Conservation (phyloP, 1,284 basidiomycete genomes). For the Cerioporus squamosus region DNA sequence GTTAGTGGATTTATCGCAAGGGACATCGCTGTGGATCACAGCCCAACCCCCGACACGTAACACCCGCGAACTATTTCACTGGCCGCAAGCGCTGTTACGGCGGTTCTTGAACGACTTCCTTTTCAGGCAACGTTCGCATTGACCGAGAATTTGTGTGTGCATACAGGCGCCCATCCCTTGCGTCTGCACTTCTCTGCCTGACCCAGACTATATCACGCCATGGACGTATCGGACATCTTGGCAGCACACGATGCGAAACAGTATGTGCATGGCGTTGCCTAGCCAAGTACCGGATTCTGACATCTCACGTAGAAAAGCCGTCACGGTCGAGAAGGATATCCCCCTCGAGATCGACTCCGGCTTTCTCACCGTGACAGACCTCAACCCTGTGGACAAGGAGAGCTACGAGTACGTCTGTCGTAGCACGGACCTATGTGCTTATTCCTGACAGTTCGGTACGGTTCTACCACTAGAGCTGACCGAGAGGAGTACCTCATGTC, state of each 20-base stretch:
- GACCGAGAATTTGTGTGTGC: too few relatives aligned
- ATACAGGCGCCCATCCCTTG: too few relatives aligned
- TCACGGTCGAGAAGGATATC: constrained; percentile 77
- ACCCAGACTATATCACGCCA: constrained; percentile 29
- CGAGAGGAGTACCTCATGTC: constrained; percentile 82
- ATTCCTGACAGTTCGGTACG: neutral
- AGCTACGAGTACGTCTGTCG: constrained; percentile 66
- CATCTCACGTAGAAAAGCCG: constrained; percentile 55
- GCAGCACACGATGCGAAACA: constrained; percentile 70
- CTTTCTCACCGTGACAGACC: constrained; percentile 86
- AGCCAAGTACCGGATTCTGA: neutral
- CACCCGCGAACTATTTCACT: too few relatives aligned
- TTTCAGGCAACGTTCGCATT: too few relatives aligned
- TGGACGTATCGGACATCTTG: constrained; percentile 84
- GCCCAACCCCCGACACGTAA: too few relatives aligned
- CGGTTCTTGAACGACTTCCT: too few relatives aligned
- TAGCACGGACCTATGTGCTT: neutral
- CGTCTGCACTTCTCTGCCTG: too few relatives aligned
- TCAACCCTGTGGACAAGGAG: constrained; percentile 82
- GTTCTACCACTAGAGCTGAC: constrained; percentile 60
- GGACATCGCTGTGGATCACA: too few relatives aligned
- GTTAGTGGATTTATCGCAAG: too few relatives aligned
- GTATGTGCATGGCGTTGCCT: constrained; percentile 40
- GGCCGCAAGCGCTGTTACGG: too few relatives aligned
- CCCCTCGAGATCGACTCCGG: constrained; percentile 86